Evolutionary conservation across 768 basidiomycete genomes (phyloP).

Genomic region (Suillus paluster): DNA sequence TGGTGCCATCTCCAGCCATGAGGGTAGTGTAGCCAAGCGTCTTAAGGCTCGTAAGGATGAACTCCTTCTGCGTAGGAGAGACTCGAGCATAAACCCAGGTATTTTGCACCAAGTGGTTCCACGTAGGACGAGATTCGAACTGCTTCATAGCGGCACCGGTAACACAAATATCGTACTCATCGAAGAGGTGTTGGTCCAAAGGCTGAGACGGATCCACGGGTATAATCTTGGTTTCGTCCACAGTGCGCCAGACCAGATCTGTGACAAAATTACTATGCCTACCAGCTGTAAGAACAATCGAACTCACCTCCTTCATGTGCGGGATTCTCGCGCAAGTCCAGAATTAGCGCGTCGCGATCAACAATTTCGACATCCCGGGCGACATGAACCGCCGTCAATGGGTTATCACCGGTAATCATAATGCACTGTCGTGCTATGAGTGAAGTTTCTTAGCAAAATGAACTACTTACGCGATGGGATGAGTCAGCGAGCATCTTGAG

Average conservation of each 20-base stretch:
- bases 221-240: slow-evolving; percentile 91
- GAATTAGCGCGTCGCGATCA: slow-evolving; percentile 90
- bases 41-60: slow-evolving; percentile 90
- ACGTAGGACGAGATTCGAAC: slow-evolving; percentile 70
- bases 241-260: slow-evolving; percentile 92
- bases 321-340: slow-evolving; percentile 87
- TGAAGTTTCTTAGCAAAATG: background rate
- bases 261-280: background rate
- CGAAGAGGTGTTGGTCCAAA: slow-evolving; percentile 76
- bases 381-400: slow-evolving; percentile 94
- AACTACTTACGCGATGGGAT: slow-evolving; percentile 83
- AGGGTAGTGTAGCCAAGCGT: slow-evolving; percentile 88
- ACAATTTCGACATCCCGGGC: slow-evolving; percentile 97
- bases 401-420: slow-evolving; percentile 99
- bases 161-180: slow-evolving; percentile 93
- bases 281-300: background rate
- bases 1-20: slow-evolving; percentile 99
- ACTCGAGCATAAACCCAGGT: slow-evolving; percentile 99
- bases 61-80: slow-evolving; percentile 94
- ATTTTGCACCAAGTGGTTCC: slow-evolving; percentile 85
- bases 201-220: slow-evolving; percentile 82
- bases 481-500: slow-evolving; percentile 96
- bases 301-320: slow-evolving; percentile 67
- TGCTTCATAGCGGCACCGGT: slow-evolving; percentile 95
- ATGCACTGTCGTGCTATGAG: slow-evolving; percentile 64